Evolutionary conservation across 139 green algal genomes (phyloP).

Genomic region (Tetraselmis striata): DNA sequence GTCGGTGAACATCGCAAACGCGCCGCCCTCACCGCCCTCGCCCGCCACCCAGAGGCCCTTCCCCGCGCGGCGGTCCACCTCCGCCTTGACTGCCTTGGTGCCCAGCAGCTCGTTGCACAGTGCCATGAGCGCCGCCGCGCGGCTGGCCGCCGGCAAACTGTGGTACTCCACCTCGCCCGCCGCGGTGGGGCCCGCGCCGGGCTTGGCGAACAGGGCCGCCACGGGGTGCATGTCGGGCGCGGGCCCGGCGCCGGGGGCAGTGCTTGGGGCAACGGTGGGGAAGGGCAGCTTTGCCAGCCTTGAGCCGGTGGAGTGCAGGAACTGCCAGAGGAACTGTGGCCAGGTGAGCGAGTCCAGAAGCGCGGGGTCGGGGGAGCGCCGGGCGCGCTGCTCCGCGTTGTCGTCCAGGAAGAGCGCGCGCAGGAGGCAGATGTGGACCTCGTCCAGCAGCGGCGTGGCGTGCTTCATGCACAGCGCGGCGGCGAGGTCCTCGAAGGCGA

Average conservation of each 20-base stretch:
- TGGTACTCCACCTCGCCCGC: constrained; percentile 9
- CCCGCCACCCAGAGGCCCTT: constrained; percentile 41
- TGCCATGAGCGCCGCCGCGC: constrained; percentile 1
- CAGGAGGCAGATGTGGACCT: constrained; percentile 50
- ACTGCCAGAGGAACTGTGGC: constrained; percentile 69
- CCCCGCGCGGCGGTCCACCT: constrained; percentile 63
- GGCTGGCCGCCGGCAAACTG: constrained; percentile 1
- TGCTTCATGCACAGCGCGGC: constrained; percentile 28
- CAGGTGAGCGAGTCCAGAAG: constrained; percentile 61
- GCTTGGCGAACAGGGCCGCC: not conserved
- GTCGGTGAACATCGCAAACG: constrained; percentile 36
- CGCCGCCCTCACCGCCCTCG: constrained; percentile 36
- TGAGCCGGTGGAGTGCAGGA: constrained; percentile 37
- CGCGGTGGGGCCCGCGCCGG: not conserved
- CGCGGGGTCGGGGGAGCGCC: constrained; percentile 34
- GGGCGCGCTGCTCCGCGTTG: constrained; percentile 22
- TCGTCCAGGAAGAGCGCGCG: constrained; percentile 44
- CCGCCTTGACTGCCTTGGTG: constrained; percentile 29
- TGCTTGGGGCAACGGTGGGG: not conserved
- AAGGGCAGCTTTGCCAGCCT: constrained; percentile 2
- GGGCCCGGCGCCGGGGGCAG: not conserved
- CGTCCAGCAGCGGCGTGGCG: constrained; percentile 43
- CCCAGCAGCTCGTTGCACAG: constrained; percentile 10
- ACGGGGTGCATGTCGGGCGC: not conserved
- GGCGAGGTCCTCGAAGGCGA: constrained; percentile 43